Percentiles rank a stretch among this genome's conserved stretches.
phyloP scores from a whole-genome alignment of 2,329 filamentous ascomycete genomes.

The Fusarium palustre region DNA sequence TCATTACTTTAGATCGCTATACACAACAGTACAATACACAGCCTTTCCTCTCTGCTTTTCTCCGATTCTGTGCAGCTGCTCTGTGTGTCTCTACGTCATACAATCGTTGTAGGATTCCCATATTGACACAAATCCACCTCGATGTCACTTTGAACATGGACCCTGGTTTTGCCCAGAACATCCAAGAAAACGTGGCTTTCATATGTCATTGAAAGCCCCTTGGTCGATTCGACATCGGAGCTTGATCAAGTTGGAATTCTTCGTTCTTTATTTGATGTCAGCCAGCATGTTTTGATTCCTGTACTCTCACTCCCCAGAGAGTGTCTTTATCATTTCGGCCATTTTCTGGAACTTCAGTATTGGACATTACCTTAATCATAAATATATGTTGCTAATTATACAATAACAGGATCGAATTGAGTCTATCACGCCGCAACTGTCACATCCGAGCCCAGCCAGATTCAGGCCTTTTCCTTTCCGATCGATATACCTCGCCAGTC shows the following conservation, averaged over 20 bases:
- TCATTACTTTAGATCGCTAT: constrained; percentile 5
- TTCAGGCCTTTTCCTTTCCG: neutral
- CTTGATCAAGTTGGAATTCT: neutral
- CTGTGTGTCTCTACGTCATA: constrained; percentile 16
- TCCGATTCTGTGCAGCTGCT: neutral
- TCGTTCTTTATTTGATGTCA: neutral
- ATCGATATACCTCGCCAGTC: neutral
- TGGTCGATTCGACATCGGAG: neutral
- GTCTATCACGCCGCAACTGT: neutral
- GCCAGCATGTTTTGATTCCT: neutral
- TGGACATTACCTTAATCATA: neutral
- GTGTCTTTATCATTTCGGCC: neutral
- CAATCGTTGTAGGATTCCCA: neutral
- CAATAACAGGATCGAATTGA: neutral
- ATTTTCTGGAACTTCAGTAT: neutral
- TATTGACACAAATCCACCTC: neutral
- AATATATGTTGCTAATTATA: neutral
- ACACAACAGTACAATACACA: neutral
- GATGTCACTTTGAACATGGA: neutral
- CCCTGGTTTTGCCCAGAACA: constrained; percentile 2
- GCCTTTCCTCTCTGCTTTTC: neutral
- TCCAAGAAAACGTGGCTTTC: constrained; percentile 5
- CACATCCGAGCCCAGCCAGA: neutral
- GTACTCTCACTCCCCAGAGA: neutral
- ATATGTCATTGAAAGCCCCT: neutral